Conservation (phyloP, 2,329 filamentous ascomycete species). For the Pseudocercospora ulei region DNA sequence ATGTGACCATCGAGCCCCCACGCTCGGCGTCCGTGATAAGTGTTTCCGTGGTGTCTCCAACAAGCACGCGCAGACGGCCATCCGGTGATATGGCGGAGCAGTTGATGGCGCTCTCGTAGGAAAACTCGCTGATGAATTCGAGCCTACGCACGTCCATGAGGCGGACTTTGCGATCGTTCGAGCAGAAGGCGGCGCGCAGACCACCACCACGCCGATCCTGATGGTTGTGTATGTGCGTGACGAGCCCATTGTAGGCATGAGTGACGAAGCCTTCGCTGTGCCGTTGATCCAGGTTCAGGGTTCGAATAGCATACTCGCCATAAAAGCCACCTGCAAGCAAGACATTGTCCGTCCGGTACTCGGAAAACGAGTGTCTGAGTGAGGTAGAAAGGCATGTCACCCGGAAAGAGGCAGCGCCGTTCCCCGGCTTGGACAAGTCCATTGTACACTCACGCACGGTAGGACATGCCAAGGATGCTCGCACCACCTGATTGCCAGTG, state of each 20-base stretch:
- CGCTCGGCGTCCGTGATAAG: conserved; percentile 58
- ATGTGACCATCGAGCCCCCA: conserved; percentile 48
- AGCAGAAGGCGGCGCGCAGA: conserved; percentile 48
- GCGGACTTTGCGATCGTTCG: conserved; percentile 49
- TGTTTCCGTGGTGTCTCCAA: conserved; percentile 58
- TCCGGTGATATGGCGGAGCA: conserved; percentile 64
- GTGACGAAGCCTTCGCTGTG: conserved; percentile 44
- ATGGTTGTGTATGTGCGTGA: conserved; percentile 50
- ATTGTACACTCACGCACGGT: conserved; percentile 39
- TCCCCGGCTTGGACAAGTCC: conserved; percentile 37
- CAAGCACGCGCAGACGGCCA: conserved; percentile 59
- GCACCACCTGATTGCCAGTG: conserved; percentile 41
- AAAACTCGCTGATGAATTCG: conserved; percentile 47
- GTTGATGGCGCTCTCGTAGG: conserved; percentile 57
- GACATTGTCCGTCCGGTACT: conserved; percentile 10
- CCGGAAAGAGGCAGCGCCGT: conserved; percentile 15
- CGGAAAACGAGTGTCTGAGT: conserved; percentile 2
- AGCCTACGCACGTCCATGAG: conserved; percentile 49
- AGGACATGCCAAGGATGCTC: conserved; percentile 43
- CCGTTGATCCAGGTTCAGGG: conserved; percentile 16
- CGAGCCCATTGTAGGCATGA: conserved; percentile 46
- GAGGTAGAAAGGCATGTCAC: conserved; percentile 22
- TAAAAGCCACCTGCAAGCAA: conserved; percentile 49
- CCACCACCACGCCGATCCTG: conserved; percentile 40
- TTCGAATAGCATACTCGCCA: conserved; percentile 48